phyloP scores from a whole-genome alignment of 2,329 filamentous ascomycete genomes.

The Gremmenia infestans region DNA sequence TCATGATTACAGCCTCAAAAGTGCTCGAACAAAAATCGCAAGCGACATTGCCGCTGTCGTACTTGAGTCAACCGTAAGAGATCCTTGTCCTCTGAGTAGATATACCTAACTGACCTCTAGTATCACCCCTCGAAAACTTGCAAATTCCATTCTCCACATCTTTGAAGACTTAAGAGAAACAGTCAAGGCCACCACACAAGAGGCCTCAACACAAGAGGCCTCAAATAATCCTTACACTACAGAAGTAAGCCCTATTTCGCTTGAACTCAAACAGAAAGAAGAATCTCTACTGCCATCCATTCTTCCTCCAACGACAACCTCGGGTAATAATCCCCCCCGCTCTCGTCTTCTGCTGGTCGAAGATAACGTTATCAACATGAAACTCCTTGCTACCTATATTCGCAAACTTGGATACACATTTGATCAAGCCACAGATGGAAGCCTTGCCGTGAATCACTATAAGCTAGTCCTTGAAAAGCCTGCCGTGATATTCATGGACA shows the following conservation, averaged over 20 bases:
- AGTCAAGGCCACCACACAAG: neutral
- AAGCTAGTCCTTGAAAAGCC: slow-evolving; percentile 21
- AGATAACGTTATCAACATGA: slow-evolving; percentile 37
- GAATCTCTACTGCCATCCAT: neutral
- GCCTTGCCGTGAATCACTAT: slow-evolving; percentile 38
- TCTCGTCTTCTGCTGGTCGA: slow-evolving; percentile 34
- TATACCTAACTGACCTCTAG: neutral
- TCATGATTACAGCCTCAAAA: neutral
- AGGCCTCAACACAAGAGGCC: too few relatives aligned
- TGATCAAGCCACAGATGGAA: slow-evolving; percentile 39
- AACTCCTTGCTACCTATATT: slow-evolving; percentile 34
- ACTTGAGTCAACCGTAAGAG: neutral
- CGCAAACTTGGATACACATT: slow-evolving; percentile 35
- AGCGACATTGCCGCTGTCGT: neutral
- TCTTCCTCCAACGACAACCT: neutral
- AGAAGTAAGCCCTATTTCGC: neutral
- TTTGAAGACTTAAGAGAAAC: neutral
- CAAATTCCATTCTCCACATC: neutral
- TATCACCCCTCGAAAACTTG: neutral
- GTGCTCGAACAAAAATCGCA: neutral
- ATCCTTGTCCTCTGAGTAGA: neutral
- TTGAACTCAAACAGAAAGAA: neutral
- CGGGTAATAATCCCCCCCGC: neutral
- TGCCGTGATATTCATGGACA: slow-evolving; percentile 46
- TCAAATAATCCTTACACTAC: neutral